phyloP scores from a whole-genome alignment of 768 basidiomycete species.

The Leccinum rimulosum region DNA sequence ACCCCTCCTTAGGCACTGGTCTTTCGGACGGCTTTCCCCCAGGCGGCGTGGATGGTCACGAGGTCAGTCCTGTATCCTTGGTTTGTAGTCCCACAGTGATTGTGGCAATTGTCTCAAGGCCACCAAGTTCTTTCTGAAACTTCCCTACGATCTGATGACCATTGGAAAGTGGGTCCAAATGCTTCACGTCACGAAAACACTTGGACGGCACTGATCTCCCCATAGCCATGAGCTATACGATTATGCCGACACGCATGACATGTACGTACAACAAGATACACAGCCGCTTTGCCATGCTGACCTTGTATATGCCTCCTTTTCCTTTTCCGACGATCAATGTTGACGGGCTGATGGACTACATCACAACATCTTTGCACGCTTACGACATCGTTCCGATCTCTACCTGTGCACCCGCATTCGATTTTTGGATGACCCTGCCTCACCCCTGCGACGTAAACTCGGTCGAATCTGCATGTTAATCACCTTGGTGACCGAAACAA shows the following conservation, averaged over 20 bases:
- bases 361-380: neutral
- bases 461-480: neutral
- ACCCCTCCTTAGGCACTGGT: slow-evolving; percentile 52
- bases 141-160: slow-evolving; percentile 80
- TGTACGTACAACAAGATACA: slow-evolving; percentile 37
- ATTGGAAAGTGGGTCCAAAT: slow-evolving; percentile 72
- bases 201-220: neutral
- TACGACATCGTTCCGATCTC: neutral
- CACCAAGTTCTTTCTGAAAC: slow-evolving; percentile 46
- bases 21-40: slow-evolving; percentile 72
- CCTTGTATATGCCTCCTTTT: neutral
- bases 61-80: slow-evolving; percentile 39
- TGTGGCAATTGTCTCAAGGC: neutral
- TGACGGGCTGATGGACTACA: neutral
- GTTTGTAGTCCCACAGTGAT: neutral
- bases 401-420: neutral
- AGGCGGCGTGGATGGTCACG: slow-evolving; percentile 58
- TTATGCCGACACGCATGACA: slow-evolving; percentile 64
- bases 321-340: neutral
- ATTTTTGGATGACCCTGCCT: neutral
- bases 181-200: neutral
- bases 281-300: slow-evolving; percentile 2
- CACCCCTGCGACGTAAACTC: slow-evolving; percentile 25
- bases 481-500: neutral
- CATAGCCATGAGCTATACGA: slow-evolving; percentile 79